Evolutionary conservation across 768 basidiomycete genomes (phyloP).

Genomic region (Tubosaeta sp.): DNA sequence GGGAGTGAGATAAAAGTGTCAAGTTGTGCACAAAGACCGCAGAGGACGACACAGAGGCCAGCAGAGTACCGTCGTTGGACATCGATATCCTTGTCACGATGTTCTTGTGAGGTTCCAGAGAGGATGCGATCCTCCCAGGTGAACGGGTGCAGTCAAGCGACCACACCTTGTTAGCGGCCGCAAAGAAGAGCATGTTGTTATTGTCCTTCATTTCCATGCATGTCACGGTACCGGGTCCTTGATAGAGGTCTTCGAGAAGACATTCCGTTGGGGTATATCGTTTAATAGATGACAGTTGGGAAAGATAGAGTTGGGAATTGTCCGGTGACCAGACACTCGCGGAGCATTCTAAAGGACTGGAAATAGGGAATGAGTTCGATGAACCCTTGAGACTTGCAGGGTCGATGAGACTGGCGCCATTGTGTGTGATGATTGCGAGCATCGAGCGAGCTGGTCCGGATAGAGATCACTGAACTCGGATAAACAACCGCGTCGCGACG

Average conservation of each 20-base stretch:
- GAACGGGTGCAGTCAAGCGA: conserved; percentile 44
- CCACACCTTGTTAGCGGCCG: conserved; percentile 42
- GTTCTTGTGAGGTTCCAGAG: conserved; percentile 49
- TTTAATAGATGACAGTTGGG: conserved; percentile 44
- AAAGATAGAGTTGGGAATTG: conserved; percentile 51
- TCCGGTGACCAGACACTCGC: conserved; percentile 51
- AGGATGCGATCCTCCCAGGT: conserved; percentile 40
- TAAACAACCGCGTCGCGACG: conserved; percentile 11
- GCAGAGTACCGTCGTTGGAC: conserved; percentile 52
- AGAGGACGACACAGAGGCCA: conserved; percentile 51
- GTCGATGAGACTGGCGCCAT: conserved; percentile 47
- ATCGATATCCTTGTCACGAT: conserved; percentile 52
- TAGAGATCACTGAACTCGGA: background rate
- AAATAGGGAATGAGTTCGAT: conserved; percentile 39
- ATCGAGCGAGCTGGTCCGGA: conserved; percentile 29
- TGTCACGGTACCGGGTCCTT: conserved; percentile 23
- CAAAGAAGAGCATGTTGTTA: conserved; percentile 44
- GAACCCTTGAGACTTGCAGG: conserved; percentile 42
- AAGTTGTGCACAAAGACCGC: conserved; percentile 61
- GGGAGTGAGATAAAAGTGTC: conserved; percentile 46
- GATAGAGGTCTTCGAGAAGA: conserved; percentile 41
- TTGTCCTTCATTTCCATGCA: conserved; percentile 34
- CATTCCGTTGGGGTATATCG: conserved; percentile 49
- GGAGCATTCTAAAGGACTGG: conserved; percentile 26
- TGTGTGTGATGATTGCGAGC: conserved; percentile 52